These are phyloP conservation scores for Ceratobasidium sp. DNA, from an alignment of 1,284 basidiomycete species.

Conservation along the genomic window DNA sequence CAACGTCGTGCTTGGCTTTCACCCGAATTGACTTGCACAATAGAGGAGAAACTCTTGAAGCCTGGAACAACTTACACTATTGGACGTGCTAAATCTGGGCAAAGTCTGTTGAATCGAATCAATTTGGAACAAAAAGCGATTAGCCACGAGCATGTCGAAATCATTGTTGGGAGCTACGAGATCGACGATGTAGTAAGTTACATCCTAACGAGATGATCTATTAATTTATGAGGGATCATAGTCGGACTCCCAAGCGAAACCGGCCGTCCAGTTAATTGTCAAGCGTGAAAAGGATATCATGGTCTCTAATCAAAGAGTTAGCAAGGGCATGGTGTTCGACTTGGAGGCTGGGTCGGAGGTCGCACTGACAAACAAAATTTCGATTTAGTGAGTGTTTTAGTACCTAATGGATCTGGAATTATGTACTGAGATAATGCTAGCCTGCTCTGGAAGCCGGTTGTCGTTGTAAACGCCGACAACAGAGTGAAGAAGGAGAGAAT, in stretches of 20 bases:
- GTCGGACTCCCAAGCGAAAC: conserved; percentile 31
- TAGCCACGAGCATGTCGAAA: conserved; percentile 33
- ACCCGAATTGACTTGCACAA: background rate
- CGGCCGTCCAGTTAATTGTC: conserved; percentile 15
- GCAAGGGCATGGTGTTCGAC: conserved; percentile 17
- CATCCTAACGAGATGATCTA: background rate
- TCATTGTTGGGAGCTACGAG: conserved; percentile 22
- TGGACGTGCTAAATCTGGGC: conserved; percentile 23
- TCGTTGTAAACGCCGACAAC: conserved; percentile 26
- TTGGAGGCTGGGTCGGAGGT: conserved; percentile 24
- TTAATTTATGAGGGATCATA: background rate
- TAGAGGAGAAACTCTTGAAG: conserved; percentile 37
- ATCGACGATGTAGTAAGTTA: conserved; percentile 39
- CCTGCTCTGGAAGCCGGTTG: conserved; percentile 27
- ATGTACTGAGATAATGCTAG: background rate
- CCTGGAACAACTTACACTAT: conserved; percentile 27
- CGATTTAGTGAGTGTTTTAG: conserved; percentile 20
- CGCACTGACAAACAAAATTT: conserved; percentile 33
- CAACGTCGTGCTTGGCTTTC: background rate
- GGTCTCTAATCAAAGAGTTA: conserved; percentile 16
- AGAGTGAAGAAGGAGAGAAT: conserved; percentile 34
- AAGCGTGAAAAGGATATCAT: conserved; percentile 35
- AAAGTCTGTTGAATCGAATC: conserved; percentile 4
- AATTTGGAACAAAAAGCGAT: conserved; percentile 29
- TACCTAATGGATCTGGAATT: background rate